Conservation (phyloP, 257 asterid genomes). For the Scutellaria galericulata region DNA sequence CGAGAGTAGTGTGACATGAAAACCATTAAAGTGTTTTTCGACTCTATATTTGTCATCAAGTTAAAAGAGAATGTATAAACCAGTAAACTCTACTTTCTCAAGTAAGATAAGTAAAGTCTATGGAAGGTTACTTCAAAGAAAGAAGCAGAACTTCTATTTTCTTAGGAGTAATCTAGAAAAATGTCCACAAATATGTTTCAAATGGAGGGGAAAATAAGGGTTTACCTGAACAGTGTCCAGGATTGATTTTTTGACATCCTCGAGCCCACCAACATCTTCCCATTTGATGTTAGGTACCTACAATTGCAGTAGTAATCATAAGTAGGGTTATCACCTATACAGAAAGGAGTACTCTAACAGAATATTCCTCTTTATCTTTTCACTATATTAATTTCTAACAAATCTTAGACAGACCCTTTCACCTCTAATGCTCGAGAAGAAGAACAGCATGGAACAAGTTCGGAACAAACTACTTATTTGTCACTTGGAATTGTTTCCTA, state of each 20-base stretch:
- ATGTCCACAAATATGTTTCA: conserved; percentile 11
- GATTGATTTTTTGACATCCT: conserved; percentile 94
- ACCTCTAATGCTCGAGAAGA: conserved; percentile 13
- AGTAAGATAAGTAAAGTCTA: neutral
- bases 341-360: conserved; percentile 10
- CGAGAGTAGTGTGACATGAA: neutral
- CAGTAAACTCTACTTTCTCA: neutral
- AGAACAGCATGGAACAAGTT: conserved; percentile 1
- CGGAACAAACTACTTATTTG: conserved; percentile 5
- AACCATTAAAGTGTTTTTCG: conserved; percentile 3
- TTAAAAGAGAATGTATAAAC: neutral
- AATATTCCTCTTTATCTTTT: neutral
- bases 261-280: conserved; percentile 99
- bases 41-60: conserved; percentile 1
- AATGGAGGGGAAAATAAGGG: conserved; percentile 25
- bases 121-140: conserved; percentile 1
- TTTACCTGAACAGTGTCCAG: conserved; percentile 95
- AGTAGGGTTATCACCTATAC: conserved; percentile 24
- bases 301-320: conserved; percentile 32
- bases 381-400: conserved; percentile 21
- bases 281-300: conserved; percentile 93
- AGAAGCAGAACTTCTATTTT: neutral
- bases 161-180: conserved; percentile 10
- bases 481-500: neutral
- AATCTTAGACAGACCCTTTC: neutral